Base-by-base conservation (phyloP, 2,329 filamentous ascomycete species). In the Fusarium chlamydosporum region DNA sequence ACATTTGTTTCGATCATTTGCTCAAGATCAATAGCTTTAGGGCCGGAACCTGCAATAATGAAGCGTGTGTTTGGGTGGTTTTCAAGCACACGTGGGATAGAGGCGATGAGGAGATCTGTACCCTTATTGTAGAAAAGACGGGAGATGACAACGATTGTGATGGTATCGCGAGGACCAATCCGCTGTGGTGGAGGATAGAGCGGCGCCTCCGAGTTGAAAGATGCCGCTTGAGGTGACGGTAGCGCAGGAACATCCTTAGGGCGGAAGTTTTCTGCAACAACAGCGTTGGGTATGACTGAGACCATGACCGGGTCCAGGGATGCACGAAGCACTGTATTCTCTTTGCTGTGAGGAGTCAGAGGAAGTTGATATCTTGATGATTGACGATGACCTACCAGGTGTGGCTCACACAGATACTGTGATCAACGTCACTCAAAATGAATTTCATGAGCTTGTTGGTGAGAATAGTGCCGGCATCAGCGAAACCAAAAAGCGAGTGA, bases 41-140 rank as follows among this genome's bases (percentile, higher is more conserved):
- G 96, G 0, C 96, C 96, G 0, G 93, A 96, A 5, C 96, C 96
- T 29, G 93, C 96, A 71, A 99, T 97, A 75, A 99, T 93, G 80
- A 99, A 99, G 59, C 94, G 92, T 2, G 97, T 96, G 77, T 98
- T 96, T 1, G 93, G 92, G 76, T 99, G 92, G 15, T 90, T 88
- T 50, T 93, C 91, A 29, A 98, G 87, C 54, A 99, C 97, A 47
- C 94, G 90, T 1, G 96, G 96, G 55, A 99, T 97, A 6, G 94
- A 93, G 12, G 95, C 96, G 26, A 97, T 97, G n/a, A 99, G 87
- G 0, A 99, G 88, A 78, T 99, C 96, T 2, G 93, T 98, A 62
- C 96, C 96, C 79, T 99, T 99, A 81, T 99, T 99, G 81, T 98
- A 98, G 80, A 98, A 99, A 2, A 99, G 88, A 20, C 96, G 93